phyloP scores from a whole-genome alignment of 1,139 yeast species.

The Geotrichum australiense region DNA sequence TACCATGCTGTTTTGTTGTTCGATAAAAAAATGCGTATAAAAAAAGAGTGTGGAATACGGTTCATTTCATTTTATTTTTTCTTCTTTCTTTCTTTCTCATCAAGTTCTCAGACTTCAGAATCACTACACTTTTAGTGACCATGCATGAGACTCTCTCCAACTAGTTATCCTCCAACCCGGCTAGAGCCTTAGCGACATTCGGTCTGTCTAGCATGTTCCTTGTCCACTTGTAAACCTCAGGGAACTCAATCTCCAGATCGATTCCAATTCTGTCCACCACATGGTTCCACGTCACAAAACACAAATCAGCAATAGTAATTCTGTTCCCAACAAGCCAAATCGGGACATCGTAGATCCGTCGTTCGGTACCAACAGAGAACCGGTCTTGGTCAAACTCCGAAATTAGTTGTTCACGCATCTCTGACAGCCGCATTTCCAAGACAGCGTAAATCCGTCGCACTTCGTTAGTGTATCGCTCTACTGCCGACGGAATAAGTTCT shows the following conservation, averaged over 20 bases:
- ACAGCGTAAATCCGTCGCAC: conserved; percentile 92
- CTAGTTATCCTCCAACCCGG: conserved; percentile 28
- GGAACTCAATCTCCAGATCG: conserved; percentile 61
- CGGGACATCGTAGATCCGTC: conserved; percentile 84
- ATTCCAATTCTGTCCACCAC: conserved; percentile 91
- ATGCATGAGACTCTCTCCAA: too few species aligned
- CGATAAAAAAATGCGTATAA: too few species aligned
- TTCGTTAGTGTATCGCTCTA: conserved; percentile 86
- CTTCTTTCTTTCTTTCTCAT: too few species aligned
- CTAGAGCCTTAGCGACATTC: conserved; percentile 32
- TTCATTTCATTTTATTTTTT: too few species aligned
- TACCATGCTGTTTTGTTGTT: too few species aligned
- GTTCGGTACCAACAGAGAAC: conserved; percentile 80
- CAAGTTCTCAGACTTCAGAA: too few species aligned
- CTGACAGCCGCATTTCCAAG: conserved; percentile 91
- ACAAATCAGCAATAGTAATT: conserved; percentile 80
- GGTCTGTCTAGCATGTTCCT: conserved; percentile 34
- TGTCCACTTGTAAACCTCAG: conserved; percentile 96
- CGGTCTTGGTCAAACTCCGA: conserved; percentile 89
- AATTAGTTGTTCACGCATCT: conserved; percentile 80
- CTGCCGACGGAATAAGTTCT: conserved; percentile 79
- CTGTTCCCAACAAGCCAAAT: conserved; percentile 93
- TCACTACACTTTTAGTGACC: too few species aligned
- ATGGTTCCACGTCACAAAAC: conserved; percentile 95
- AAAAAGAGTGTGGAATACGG: too few species aligned